Conservation (phyloP, 1,284 basidiomycete species). For the Moesziomyces parantarcticus region DNA sequence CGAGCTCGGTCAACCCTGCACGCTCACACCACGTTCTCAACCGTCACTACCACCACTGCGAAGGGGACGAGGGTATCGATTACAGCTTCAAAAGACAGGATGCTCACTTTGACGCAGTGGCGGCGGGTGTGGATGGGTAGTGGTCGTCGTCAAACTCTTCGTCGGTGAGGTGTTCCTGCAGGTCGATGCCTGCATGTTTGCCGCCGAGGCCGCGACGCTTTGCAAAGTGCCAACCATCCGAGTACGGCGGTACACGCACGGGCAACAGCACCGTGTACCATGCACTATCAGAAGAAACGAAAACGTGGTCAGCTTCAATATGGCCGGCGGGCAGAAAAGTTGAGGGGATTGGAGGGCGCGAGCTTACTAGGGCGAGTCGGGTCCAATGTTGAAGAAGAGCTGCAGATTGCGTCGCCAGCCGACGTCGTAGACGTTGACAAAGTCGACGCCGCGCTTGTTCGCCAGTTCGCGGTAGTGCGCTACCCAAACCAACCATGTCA, state of each 20-base stretch:
- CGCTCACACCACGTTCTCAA: not conserved
- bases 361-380: slow-evolving; percentile 60
- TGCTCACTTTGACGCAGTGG: not conserved
- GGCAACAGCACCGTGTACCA: slow-evolving; percentile 83
- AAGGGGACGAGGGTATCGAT: not conserved
- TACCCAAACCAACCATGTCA: not conserved
- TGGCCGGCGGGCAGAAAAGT: not conserved
- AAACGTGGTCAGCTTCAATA: slow-evolving; percentile 2
- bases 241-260: slow-evolving; percentile 80
- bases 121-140: slow-evolving; percentile 4
- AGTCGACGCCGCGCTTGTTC: slow-evolving; percentile 74
- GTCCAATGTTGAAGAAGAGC: slow-evolving; percentile 88
- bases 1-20: not conserved
- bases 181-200: slow-evolving; percentile 69
- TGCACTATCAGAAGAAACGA: slow-evolving; percentile 71
- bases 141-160: slow-evolving; percentile 65
- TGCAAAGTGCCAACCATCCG: slow-evolving; percentile 85
- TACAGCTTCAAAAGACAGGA: no score
- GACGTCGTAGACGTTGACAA: slow-evolving; percentile 91
- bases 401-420: slow-evolving; percentile 79
- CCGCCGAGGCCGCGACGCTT: slow-evolving; percentile 74
- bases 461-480: slow-evolving; percentile 79
- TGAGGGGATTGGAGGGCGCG: no score
- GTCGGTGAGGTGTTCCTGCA: slow-evolving; percentile 72
- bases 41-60: not conserved